Conservation (phyloP, 352 stramenopile species). For the Pythium plurisporium region DNA sequence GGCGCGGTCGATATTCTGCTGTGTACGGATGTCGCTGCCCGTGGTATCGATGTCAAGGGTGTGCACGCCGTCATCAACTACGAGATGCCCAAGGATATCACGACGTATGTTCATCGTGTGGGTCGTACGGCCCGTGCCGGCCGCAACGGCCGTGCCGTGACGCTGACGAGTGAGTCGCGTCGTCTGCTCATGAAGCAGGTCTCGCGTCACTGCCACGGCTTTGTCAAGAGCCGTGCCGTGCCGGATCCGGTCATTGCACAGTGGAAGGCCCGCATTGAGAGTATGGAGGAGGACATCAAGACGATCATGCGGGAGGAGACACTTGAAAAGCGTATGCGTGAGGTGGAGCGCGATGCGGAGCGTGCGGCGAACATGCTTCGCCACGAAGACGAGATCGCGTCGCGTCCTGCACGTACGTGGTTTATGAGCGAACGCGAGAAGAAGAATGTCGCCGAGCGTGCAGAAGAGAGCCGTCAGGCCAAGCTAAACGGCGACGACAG, state of each 20-base stretch:
- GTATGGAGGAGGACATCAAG: conserved; percentile 77
- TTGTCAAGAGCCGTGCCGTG: conserved; percentile 89
- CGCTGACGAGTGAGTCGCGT: conserved; percentile 86
- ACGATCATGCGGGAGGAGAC: conserved; percentile 84
- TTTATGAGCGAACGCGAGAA: conserved; percentile 91
- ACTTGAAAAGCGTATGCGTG: conserved; percentile 87
- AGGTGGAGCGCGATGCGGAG: conserved; percentile 87
- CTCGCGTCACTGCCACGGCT: conserved; percentile 81
- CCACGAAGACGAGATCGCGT: conserved; percentile 89
- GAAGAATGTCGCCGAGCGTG: conserved; percentile 67
- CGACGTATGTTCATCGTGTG: conserved; percentile 99
- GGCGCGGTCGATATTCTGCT: conserved; percentile 95
- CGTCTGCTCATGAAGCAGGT: conserved; percentile 95
- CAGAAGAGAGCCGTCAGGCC: conserved; percentile 57
- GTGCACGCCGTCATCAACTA: conserved; percentile 99
- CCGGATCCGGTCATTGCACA: conserved; percentile 84
- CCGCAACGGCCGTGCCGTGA: conserved; percentile 87
- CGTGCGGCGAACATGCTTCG: conserved; percentile 88
- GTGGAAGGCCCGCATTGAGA: conserved; percentile 82
- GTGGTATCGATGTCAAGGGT: conserved; percentile 97
- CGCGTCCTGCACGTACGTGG: conserved; percentile 87
- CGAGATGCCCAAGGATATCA: conserved; percentile 98
- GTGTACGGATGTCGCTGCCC: conserved; percentile 97
- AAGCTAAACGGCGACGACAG: conserved; percentile 31
- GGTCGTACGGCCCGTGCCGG: conserved; percentile 97